Evolutionary conservation across 2,329 filamentous ascomycete species (phyloP).

Genomic region (Sporothrix schenckii): DNA sequence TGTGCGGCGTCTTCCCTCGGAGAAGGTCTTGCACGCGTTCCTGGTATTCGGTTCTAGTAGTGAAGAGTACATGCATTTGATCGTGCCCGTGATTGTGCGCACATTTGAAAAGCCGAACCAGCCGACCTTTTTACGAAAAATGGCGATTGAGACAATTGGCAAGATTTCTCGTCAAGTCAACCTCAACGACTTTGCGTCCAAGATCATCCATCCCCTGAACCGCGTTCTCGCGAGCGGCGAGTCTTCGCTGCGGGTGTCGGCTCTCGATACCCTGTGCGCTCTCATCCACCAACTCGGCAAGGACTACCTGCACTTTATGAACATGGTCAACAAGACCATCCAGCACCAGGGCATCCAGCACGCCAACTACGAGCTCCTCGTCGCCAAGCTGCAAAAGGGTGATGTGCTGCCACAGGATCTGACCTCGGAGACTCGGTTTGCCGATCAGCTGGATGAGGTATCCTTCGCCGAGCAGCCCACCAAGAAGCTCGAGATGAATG

Average conservation of each 20-base stretch:
- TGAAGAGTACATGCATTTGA: slow-evolving; percentile 99
- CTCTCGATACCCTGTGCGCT: slow-evolving; percentile 90
- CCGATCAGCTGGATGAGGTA: slow-evolving; percentile 76
- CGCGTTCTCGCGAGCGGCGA: slow-evolving; percentile 78
- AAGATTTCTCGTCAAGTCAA: slow-evolving; percentile 96
- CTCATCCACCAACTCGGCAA: slow-evolving; percentile 94
- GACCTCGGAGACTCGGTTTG: slow-evolving; percentile 80
- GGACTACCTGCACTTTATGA: slow-evolving; percentile 92
- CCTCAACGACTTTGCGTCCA: slow-evolving; percentile 92
- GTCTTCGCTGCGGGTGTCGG: slow-evolving; percentile 72
- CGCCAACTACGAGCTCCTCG: slow-evolving; percentile 87
- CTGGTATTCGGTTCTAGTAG: slow-evolving; percentile 92
- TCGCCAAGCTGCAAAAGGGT: slow-evolving; percentile 90
- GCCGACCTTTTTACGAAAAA: slow-evolving; percentile 76
- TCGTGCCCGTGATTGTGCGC: slow-evolving; percentile 91
- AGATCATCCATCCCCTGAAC: slow-evolving; percentile 92
- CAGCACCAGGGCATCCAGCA: slow-evolving; percentile 80
- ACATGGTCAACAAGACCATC: slow-evolving; percentile 87
- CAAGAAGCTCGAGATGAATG: slow-evolving; percentile 96
- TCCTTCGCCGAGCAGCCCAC: slow-evolving; percentile 75
- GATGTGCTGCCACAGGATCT: slow-evolving; percentile 94
- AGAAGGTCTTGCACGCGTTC: slow-evolving; percentile 91
- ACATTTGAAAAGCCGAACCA: slow-evolving; percentile 90
- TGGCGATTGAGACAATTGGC: slow-evolving; percentile 91
- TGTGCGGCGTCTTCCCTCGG: slow-evolving; percentile 75